These are phyloP conservation scores for Saccharomycopsis sp. DNA, from an alignment of 805 yeast genomes.

Conservation along the genomic window DNA sequence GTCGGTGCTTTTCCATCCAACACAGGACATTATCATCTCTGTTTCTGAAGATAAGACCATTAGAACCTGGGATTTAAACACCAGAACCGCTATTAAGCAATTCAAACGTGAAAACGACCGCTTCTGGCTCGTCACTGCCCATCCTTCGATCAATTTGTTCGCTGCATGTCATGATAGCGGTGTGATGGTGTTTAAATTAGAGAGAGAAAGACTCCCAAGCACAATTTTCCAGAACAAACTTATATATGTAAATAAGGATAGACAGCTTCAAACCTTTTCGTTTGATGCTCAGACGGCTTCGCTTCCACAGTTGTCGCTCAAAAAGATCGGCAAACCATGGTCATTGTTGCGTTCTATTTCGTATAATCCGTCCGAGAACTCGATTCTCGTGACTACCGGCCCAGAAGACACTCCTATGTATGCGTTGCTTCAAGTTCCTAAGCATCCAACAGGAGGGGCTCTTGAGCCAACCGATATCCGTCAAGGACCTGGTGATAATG, in stretches of 20 bases:
- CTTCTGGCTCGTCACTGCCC: slow-evolving; percentile 88
- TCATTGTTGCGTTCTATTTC: slow-evolving; percentile 76
- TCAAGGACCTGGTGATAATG: slow-evolving; percentile 77
- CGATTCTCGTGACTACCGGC: slow-evolving; percentile 76
- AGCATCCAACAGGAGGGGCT: slow-evolving; percentile 79
- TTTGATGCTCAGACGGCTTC: slow-evolving; percentile 56
- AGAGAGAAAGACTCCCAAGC: slow-evolving; percentile 95
- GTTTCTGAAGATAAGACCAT: slow-evolving; percentile 95
- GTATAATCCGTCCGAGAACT: slow-evolving; percentile 88
- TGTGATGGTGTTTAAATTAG: slow-evolving; percentile 94
- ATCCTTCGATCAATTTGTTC: slow-evolving; percentile 84
- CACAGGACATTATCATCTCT: slow-evolving; percentile 84
- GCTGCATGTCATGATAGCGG: slow-evolving; percentile 98
- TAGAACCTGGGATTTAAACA: slow-evolving; percentile 94
- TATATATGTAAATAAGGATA: slow-evolving; percentile 72
- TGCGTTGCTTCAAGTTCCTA: slow-evolving; percentile 72
- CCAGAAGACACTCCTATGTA: slow-evolving; percentile 61
- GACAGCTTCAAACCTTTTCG: slow-evolving; percentile 78
- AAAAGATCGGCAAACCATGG: slow-evolving; percentile 82
- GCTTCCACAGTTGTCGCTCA: slow-evolving; percentile 75
- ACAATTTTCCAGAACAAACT: slow-evolving; percentile 65
- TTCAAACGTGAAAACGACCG: slow-evolving; percentile 91
- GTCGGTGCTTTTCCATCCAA: slow-evolving; percentile 86
- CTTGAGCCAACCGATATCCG: slow-evolving; percentile 79
- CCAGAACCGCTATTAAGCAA: slow-evolving; percentile 87